phyloP scores from a whole-genome alignment of 108 stramenopile species.

The Licmophora abbreviata region DNA sequence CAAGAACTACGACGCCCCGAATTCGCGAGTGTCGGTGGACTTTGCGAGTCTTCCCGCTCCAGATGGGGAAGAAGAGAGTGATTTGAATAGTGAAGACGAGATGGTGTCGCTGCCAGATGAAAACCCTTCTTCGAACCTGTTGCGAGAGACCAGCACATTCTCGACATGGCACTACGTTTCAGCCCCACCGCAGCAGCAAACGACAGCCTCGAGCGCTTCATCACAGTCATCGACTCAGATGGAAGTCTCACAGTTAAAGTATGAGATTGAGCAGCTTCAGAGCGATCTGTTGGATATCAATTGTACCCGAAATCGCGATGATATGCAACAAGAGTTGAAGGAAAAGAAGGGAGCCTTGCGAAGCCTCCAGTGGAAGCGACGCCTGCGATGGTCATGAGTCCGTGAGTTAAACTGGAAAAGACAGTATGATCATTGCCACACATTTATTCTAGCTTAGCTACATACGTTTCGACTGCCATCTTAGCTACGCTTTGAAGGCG shows the following conservation, averaged over 20 bases:
- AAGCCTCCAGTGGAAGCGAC: constrained; percentile 33
- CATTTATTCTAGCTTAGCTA: too few relatives aligned
- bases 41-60: too few relatives aligned
- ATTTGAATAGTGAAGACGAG: too few relatives aligned
- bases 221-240: constrained; percentile 9
- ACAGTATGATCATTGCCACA: too few relatives aligned
- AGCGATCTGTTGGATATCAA: constrained; percentile 40
- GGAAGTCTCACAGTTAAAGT: constrained; percentile 23
- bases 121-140: constrained; percentile 2
- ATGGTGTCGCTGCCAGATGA: not conserved
- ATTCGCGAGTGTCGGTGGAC: too few relatives aligned
- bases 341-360: constrained; percentile 41
- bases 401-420: too few relatives aligned
- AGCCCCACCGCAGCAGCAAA: not conserved
- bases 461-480: too few relatives aligned
- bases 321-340: constrained; percentile 47
- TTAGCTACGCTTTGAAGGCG: too few relatives aligned
- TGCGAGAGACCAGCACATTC: not conserved
- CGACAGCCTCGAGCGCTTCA: not conserved
- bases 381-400: too few relatives aligned
- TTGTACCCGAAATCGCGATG: constrained; percentile 52
- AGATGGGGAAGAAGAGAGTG: too few relatives aligned
- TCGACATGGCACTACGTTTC: constrained; percentile 10
- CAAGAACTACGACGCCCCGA: too few relatives aligned
- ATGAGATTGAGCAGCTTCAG: constrained; percentile 39